phyloP scores from a whole-genome alignment of 164 flowering plant species.

The Echeveria elegans region DNA sequence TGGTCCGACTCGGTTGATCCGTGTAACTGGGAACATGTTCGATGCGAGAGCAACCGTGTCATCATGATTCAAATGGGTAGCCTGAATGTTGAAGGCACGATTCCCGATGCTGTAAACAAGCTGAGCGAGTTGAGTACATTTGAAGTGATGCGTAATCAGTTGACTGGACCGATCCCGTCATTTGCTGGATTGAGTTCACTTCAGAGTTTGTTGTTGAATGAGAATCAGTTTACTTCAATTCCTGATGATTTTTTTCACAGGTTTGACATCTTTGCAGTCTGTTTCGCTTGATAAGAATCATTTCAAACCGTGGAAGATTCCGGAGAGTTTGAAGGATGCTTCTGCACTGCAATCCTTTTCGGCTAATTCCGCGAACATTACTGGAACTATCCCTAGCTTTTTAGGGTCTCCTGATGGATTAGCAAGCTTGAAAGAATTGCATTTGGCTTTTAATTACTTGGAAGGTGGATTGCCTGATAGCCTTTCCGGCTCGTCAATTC shows the following conservation, averaged over 20 bases:
- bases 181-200: slow-evolving; percentile 29
- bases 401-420: slow-evolving; percentile 19
- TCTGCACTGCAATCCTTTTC: slow-evolving; percentile 27
- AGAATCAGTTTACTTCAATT: slow-evolving; percentile 34
- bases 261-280: slow-evolving; percentile 22
- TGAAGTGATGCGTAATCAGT: slow-evolving; percentile 26
- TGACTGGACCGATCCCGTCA: slow-evolving; percentile 37
- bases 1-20: slow-evolving; percentile 46
- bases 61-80: slow-evolving; percentile 33
- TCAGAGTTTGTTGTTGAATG: slow-evolving; percentile 19
- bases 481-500: slow-evolving; percentile 24
- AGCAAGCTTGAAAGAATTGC: slow-evolving; percentile 19
- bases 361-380: slow-evolving; percentile 28
- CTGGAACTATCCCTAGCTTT: slow-evolving; percentile 38
- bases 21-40: slow-evolving; percentile 29
- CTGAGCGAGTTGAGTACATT: slow-evolving; percentile 23
- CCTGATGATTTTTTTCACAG: slow-evolving; percentile 43
- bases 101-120: slow-evolving; percentile 25
- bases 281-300: slow-evolving; percentile 32
- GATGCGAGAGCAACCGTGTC: slow-evolving; percentile 27
- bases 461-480: slow-evolving; percentile 25
- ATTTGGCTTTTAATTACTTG: slow-evolving; percentile 22
- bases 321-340: slow-evolving; percentile 23
- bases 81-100: slow-evolving; percentile 21
- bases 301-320: slow-evolving; percentile 34